Conservation (phyloP, 2,329 filamentous ascomycete genomes). For the Apiospora pterosperma region DNA sequence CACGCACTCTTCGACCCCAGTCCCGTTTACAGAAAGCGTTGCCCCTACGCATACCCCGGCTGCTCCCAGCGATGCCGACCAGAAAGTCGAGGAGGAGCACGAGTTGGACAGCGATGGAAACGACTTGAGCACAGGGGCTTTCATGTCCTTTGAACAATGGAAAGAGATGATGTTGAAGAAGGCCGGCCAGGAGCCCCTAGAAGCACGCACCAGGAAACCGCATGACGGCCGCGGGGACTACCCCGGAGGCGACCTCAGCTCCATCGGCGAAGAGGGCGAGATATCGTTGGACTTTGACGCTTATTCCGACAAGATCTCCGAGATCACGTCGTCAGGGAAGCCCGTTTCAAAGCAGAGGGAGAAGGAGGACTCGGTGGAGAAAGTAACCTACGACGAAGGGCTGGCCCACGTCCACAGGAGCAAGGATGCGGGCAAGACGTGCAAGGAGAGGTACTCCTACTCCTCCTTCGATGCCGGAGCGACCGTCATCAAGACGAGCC, state of each 20-base stretch:
- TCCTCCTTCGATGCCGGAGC: slow-evolving; percentile 96
- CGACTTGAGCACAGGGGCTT: slow-evolving; percentile 62
- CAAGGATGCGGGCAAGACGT: slow-evolving; percentile 94
- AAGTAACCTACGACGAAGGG: slow-evolving; percentile 43
- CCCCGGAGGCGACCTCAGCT: slow-evolving; percentile 65
- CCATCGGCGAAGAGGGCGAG: slow-evolving; percentile 82
- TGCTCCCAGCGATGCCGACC: slow-evolving; percentile 3
- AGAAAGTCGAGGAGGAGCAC: slow-evolving; percentile 35
- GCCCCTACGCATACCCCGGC: slow-evolving; percentile 4
- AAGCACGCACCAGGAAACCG: slow-evolving; percentile 62
- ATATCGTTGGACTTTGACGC: slow-evolving; percentile 61
- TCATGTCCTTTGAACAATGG: slow-evolving; percentile 98
- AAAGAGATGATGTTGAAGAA: slow-evolving; percentile 89
- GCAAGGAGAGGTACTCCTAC: slow-evolving; percentile 97
- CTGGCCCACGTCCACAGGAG: slow-evolving; percentile 61
- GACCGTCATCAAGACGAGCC: slow-evolving; percentile 85
- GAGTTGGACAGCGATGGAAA: slow-evolving; percentile 60
- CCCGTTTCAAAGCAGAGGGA: slow-evolving; percentile 18
- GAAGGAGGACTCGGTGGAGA: slow-evolving; percentile 34
- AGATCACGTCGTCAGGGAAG: slow-evolving; percentile 31
- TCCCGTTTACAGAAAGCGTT: slow-evolving; percentile 17
- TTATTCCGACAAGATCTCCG: slow-evolving; percentile 42
- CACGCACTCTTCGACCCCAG: slow-evolving; percentile 43
- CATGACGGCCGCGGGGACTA: slow-evolving; percentile 48
- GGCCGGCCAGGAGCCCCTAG: slow-evolving; percentile 68